Base-by-base conservation (phyloP, 257 asterid species). In the Lycium barbarum region DNA sequence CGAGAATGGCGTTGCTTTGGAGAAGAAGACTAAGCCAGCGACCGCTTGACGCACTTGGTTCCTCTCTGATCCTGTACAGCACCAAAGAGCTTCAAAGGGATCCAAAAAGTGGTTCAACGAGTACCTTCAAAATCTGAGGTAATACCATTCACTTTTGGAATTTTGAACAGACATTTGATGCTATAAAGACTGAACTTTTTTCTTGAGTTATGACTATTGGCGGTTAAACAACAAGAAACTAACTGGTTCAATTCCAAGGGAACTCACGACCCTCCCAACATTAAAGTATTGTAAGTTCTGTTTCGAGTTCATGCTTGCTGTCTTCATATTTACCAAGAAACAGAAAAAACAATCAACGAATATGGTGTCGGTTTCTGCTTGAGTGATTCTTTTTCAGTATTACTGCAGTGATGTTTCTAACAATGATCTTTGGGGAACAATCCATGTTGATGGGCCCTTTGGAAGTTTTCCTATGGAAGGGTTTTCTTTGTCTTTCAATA, bases 401-500 rank as follows among this genome's bases (percentile, higher is more conserved):
- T 80, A 26, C 33, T 89, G 93, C 91, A 95, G 99, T 83, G 98
- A 95, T 86, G 93, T 92, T 88, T 93, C 98, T 8, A 84, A 94
- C 84, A 95, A 94, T 51, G 90, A 92, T 73, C 92, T 95, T 45
- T 94, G 99, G 87, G 99, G 99, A 76, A 95, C 99, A 76, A 94
- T 95, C 65, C 99, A 97, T 0, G 97, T 90, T 11, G 97, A 94
- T 89, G 98, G 99, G 36, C 97, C 97, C 0, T 95, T 95, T 62
- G 89, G 76, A 36, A 86, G 84, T 88, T 94, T 94, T 87, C 91
- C 97, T 13, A 86, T 94, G 94, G 93, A 90, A 89, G 94, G 99
- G 99, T 94, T 90, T 87, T 90, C 91, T 90, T 20, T 57, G 86
- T 59, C 51, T 38, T n/a, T n/a, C n/a, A n/a, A n/a, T n/a, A n/a